Base-by-base conservation (phyloP, 1,139 yeast genomes). In the Candida mesenterica region DNA sequence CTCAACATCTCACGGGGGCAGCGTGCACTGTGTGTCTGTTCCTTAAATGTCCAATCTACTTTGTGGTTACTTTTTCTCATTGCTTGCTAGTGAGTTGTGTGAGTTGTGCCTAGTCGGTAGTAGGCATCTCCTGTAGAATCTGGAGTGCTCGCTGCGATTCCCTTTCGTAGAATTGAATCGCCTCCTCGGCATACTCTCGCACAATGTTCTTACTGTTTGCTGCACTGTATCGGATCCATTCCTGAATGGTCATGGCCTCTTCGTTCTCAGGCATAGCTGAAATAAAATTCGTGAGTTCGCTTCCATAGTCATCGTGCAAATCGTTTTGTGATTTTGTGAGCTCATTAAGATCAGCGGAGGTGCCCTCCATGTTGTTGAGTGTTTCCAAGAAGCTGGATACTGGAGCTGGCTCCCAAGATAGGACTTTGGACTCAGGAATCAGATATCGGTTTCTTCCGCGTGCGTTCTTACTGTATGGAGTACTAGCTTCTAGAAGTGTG, bases 251-350 rank as follows among this genome's bases (percentile, higher is more conserved):
- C 82, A 82, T 77, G 18, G 75, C 68, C 48, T 83, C 67, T 49
- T 84, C 90, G 13, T 73, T 74, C 24, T 73, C 79, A 0, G 94
- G 90, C 75, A 85, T 78, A 31, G 77, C 78, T 1, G 79, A 71
- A 2, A 82, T 76, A 49, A 83, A 83, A 36, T 68, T 67, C 0
- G 85, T 76, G 16, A 83, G 57, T 28, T 73, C 73, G 1, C 90
- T 88, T 42, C 80, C 85, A 23, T 65, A 53, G 50, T 83, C 94
- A 43, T 79, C 75, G 34, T 65, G 61, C 10, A 77, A 56, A 26
- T 62, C 65, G 40, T 57, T 40, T 23, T 38, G 46, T 4, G 49
- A 41, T 28, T 40, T 39, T 9, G 50, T 43, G 28, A 47, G 40
- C 23, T 42, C 48, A 31, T 47, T 47, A 16, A 47, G 40, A 12